A percentile compares a stretch with the other conserved stretches of the same genome.
phyloP scores from a whole-genome alignment of 169 alveolate species.

The Blepharisma undulans region DNA sequence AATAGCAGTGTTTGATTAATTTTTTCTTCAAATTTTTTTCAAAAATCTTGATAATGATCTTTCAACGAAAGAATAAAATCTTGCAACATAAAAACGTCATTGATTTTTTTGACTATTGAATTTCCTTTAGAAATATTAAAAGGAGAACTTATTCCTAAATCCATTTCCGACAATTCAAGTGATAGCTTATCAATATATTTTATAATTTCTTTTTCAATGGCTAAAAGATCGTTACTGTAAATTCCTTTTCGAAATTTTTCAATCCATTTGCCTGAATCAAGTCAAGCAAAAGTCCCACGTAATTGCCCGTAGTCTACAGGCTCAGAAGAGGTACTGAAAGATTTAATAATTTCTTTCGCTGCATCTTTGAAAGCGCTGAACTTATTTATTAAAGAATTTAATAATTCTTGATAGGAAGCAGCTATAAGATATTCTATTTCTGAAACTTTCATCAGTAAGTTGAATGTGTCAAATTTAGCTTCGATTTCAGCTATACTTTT shows the following conservation, averaged over 20 bases:
- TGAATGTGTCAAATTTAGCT: background rate
- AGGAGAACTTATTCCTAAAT: background rate
- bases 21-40: background rate
- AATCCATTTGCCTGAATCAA: background rate
- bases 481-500: background rate
- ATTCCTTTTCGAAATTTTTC: background rate
- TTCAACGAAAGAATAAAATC: background rate
- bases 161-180: background rate
- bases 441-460: background rate
- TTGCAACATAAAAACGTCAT: background rate
- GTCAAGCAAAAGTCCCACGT: background rate
- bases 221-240: background rate
- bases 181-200: background rate
- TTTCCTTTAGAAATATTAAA: background rate
- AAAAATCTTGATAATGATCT: no score
- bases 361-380: background rate
- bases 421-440: background rate
- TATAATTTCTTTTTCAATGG: background rate
- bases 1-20: background rate
- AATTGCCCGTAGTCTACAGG: background rate
- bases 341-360: background rate
- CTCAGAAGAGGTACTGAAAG: background rate
- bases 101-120: background rate
- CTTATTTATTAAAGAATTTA: background rate
- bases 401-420: background rate